These are phyloP conservation scores for Besnoitia besnoiti DNA, from an alignment of 169 alveolate genomes.

Conservation along the genomic window DNA sequence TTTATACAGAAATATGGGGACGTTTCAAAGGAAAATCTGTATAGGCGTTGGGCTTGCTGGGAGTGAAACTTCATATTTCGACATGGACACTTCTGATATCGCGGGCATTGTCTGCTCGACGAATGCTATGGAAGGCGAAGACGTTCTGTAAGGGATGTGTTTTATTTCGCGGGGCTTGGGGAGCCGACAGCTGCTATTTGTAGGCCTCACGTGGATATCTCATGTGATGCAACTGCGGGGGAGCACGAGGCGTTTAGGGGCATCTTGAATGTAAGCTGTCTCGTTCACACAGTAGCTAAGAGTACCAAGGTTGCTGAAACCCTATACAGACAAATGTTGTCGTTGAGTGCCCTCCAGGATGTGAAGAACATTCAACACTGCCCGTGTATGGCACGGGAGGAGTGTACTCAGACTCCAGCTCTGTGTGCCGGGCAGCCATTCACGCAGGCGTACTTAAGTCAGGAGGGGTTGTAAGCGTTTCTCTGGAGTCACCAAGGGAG, in stretches of 20 bases:
- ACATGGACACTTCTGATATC: conserved; percentile 82
- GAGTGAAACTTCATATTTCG: conserved; percentile 56
- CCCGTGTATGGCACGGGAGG: conserved; percentile 86
- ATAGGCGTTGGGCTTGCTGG: conserved; percentile 66
- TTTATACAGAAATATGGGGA: too few species aligned
- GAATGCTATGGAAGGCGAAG: conserved; percentile 80
- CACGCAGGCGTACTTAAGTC: conserved; percentile 85
- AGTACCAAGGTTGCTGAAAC: not conserved
- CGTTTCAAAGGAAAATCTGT: not conserved
- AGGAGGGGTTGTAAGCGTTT: conserved; percentile 83
- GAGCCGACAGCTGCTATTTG: not conserved
- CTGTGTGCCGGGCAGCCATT: conserved; percentile 90
- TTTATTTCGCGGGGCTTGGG: not conserved
- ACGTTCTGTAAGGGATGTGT: conserved; percentile 63
- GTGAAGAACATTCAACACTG: conserved; percentile 73
- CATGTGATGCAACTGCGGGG: conserved; percentile 71
- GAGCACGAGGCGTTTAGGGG: conserved; percentile 74
- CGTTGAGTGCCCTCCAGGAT: conserved; percentile 86
- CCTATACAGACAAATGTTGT: conserved; percentile 81
- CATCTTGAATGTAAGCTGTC: conserved; percentile 45
- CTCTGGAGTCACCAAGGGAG: conserved; percentile 85
- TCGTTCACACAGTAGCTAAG: not conserved
- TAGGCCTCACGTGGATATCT: conserved; percentile 73
- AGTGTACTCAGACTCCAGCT: conserved; percentile 84
- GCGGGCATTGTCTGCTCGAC: conserved; percentile 90